Evolutionary conservation across 371 early-diverging fungal genomes (phyloP).

Genomic region (Cladochytrium tenue): DNA sequence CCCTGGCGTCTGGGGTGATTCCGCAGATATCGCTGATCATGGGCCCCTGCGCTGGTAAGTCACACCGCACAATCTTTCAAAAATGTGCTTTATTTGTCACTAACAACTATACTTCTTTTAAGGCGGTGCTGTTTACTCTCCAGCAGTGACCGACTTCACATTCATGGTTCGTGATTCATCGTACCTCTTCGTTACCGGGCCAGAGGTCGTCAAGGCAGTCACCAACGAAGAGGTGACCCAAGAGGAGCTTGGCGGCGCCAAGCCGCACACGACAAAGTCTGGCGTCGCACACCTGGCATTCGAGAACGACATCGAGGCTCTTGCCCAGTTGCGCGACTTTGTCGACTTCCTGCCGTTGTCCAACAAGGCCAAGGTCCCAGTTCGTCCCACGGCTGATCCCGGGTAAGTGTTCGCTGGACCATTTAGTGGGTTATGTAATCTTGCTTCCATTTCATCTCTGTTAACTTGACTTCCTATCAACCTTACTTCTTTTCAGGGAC

Average conservation of each 20-base stretch:
- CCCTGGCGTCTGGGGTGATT: constrained; percentile 88
- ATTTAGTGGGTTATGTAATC: too few relatives aligned
- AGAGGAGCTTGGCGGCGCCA: constrained; percentile 94
- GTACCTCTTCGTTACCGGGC: constrained; percentile 97
- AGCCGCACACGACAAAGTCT: constrained; percentile 84
- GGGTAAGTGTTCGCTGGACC: constrained; percentile 17
- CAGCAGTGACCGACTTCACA: constrained; percentile 94
- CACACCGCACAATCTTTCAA: background rate
- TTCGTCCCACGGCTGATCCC: constrained; percentile 73
- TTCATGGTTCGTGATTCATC: constrained; percentile 96
- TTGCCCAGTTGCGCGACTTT: constrained; percentile 79
- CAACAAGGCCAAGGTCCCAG: constrained; percentile 72
- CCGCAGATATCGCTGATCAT: constrained; percentile 95
- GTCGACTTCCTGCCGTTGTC: constrained; percentile 86
- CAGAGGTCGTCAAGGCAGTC: constrained; percentile 95
- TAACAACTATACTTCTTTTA: background rate
- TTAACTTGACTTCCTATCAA: background rate
- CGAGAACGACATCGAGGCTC: constrained; percentile 92
- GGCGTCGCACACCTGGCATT: constrained; percentile 89
- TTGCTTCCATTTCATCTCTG: background rate
- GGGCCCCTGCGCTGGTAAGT: constrained; percentile 91
- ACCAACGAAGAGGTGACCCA: constrained; percentile 94
- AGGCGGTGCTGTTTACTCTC: constrained; percentile 94
- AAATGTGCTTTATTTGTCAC: background rate
- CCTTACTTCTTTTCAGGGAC: constrained; percentile 19